Evolutionary conservation across 352 stramenopile species (phyloP).

Genomic region (Phytopythium kandeliae): DNA sequence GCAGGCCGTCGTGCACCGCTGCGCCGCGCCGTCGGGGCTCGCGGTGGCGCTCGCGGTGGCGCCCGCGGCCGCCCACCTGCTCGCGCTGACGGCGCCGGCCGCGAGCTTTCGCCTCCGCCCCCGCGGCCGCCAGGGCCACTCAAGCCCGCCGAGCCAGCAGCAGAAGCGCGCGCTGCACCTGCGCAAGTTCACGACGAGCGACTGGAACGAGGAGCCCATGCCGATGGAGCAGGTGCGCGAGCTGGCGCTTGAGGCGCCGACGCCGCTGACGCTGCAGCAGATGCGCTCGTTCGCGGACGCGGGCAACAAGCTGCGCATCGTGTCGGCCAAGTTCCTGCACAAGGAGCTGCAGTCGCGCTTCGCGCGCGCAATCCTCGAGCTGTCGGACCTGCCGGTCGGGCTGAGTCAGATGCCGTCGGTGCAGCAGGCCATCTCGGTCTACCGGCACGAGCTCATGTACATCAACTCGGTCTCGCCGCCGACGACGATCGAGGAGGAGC

Average conservation of each 20-base stretch:
- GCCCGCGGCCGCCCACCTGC: background rate
- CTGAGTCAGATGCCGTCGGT: conserved; percentile 59
- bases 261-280: conserved; percentile 70
- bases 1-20: conserved; percentile 4
- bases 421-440: conserved; percentile 56
- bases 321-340: conserved; percentile 67
- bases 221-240: conserved; percentile 60
- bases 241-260: conserved; percentile 45
- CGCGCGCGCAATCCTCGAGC: conserved; percentile 63
- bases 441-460: conserved; percentile 45
- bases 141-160: background rate
- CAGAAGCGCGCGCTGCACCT: conserved; percentile 7
- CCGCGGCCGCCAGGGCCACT: too few relatives aligned
- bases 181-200: conserved; percentile 7
- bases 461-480: conserved; percentile 40
- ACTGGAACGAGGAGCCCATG: conserved; percentile 22
- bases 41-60: background rate
- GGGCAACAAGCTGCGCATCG: conserved; percentile 49
- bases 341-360: conserved; percentile 78
- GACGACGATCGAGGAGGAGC: conserved; percentile 46
- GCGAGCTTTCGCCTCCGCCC: too few relatives aligned
- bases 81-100: background rate
- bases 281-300: conserved; percentile 76
- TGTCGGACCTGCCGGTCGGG: conserved; percentile 64
- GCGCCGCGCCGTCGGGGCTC: background rate